phyloP scores from a whole-genome alignment of 2,329 filamentous ascomycete genomes.

The Magnaporthiopsis incrustans region DNA sequence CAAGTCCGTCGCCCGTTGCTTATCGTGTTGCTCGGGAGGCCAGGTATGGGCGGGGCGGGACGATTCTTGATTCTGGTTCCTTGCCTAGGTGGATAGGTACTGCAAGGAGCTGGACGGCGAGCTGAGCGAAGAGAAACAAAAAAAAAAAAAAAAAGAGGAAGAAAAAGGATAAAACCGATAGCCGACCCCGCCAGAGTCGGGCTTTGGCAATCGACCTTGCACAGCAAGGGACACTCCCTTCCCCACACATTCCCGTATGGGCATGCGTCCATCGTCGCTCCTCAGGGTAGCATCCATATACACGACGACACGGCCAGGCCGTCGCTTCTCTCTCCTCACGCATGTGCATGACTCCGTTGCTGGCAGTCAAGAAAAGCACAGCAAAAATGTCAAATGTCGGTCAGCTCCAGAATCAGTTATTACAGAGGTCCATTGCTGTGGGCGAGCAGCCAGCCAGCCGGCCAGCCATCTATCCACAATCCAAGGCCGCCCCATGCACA shows the following conservation, averaged over 20 bases:
- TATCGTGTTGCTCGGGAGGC: too few relatives aligned
- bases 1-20: too few relatives aligned
- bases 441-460: neutral
- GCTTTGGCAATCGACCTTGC: neutral
- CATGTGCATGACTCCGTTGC: neutral
- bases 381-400: neutral
- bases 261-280: neutral
- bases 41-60: too few relatives aligned
- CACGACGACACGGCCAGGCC: neutral
- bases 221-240: neutral
- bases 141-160: too few relatives aligned
- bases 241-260: neutral
- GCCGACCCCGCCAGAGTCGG: neutral
- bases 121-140: too few relatives aligned
- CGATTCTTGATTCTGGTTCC: too few relatives aligned
- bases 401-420: neutral
- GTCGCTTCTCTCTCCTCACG: neutral
- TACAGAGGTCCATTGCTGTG: neutral
- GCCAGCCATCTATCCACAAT: neutral
- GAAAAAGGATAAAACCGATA: too few relatives aligned
- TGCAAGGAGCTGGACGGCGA: too few relatives aligned
- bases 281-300: neutral
- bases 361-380: neutral
- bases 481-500: neutral
- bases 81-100: too few relatives aligned